Percentiles rank a stretch among this genome's conserved stretches.
These are phyloP conservation scores for Penicillium janthinellum DNA, from an alignment of 2,329 filamentous ascomycete genomes.

Conservation along the genomic window DNA sequence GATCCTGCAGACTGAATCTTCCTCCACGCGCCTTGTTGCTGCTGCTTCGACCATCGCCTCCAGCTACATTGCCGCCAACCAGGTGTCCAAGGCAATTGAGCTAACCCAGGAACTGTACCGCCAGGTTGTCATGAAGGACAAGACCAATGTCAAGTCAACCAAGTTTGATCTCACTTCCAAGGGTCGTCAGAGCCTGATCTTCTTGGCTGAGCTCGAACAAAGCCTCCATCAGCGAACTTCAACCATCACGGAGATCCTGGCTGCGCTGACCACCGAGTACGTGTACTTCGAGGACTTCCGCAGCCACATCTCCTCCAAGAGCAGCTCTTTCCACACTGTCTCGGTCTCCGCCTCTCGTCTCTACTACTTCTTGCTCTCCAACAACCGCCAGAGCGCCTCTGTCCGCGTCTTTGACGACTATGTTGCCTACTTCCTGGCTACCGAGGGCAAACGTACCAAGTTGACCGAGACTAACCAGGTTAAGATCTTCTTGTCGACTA, in stretches of 20 bases:
- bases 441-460: constrained; percentile 35
- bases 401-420: constrained; percentile 35
- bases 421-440: constrained; percentile 35
- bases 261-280: constrained; percentile 48
- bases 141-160: constrained; percentile 25
- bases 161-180: constrained; percentile 39
- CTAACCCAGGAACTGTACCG: constrained; percentile 43
- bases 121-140: constrained; percentile 43
- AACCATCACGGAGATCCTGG: constrained; percentile 47
- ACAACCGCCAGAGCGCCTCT: constrained; percentile 28
- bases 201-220: constrained; percentile 51
- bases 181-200: constrained; percentile 43
- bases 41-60: constrained; percentile 41
- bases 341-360: constrained; percentile 39
- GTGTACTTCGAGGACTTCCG: constrained; percentile 46
- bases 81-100: constrained; percentile 36
- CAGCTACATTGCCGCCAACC: constrained; percentile 39
- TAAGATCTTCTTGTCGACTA: constrained; percentile 34
- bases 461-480: constrained; percentile 31
- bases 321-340: constrained; percentile 40
- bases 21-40: constrained; percentile 32
- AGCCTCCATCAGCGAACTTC: constrained; percentile 34
- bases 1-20: constrained; percentile 38
- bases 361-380: constrained; percentile 34
- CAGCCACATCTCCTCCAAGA: constrained; percentile 40